phyloP scores from a whole-genome alignment of 169 alveolate species.

The Cryptosporidium tyzzeri region DNA sequence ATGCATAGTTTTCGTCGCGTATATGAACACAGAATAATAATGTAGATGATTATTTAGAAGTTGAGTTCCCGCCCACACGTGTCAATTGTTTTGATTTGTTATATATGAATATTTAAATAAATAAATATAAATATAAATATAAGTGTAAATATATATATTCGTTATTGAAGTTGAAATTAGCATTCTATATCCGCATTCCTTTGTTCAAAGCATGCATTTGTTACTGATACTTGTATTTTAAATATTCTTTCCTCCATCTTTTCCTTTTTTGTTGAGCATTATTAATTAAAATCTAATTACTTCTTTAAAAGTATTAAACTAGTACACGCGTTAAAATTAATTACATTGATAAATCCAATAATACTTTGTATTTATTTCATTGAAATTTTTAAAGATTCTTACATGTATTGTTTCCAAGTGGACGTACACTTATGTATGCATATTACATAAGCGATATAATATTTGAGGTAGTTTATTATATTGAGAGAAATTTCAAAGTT shows the following conservation, averaged over 20 bases:
- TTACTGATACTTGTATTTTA: no score
- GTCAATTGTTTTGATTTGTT: neutral
- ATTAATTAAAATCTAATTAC: neutral
- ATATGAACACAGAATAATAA: neutral
- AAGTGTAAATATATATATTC: no score
- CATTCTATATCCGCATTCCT: neutral
- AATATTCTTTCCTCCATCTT: neutral
- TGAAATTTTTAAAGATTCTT: neutral
- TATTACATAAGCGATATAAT: conserved; percentile 11
- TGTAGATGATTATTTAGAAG: neutral
- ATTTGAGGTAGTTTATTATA: neutral
- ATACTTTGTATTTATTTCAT: neutral
- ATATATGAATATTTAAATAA: neutral
- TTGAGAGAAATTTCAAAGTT: conserved; percentile 20
- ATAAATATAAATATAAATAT: no score
- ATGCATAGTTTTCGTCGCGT: neutral
- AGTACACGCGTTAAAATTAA: neutral
- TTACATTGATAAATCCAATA: neutral
- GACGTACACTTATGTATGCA: conserved; percentile 69
- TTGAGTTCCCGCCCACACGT: conserved; percentile 33
- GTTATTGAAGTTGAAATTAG: neutral
- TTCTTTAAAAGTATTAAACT: neutral
- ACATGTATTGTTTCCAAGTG: conserved; percentile 21
- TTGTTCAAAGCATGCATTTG: no score
- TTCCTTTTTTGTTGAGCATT: neutral